A percentile compares a stretch with the other conserved stretches of the same genome.
phyloP scores from a whole-genome alignment of 805 yeast species.

The Teunomyces cretensis region DNA sequence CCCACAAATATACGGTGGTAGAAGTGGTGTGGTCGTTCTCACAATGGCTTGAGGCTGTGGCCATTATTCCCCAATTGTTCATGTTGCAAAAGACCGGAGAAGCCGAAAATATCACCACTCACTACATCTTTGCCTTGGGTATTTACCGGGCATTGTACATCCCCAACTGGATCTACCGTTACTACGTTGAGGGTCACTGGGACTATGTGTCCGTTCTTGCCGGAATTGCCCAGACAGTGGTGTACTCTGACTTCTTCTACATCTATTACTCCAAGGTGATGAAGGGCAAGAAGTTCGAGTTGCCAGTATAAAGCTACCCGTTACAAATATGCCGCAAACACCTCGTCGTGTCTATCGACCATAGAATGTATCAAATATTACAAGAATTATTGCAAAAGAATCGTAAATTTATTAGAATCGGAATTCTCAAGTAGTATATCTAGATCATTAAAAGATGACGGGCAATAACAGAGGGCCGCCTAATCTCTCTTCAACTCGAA shows the following conservation, averaged over 20 bases:
- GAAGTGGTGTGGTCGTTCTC: constrained; percentile 87
- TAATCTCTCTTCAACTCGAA: constrained; percentile 87
- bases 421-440: neutral
- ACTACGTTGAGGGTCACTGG: constrained; percentile 57
- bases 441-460: neutral
- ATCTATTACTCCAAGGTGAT: constrained; percentile 78
- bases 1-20: constrained; percentile 56
- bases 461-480: too few species aligned
- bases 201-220: constrained; percentile 74
- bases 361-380: too few species aligned
- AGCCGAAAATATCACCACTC: constrained; percentile 83
- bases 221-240: constrained; percentile 79
- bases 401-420: neutral
- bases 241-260: constrained; percentile 95
- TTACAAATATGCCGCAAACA: too few species aligned
- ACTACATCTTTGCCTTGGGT: constrained; percentile 93
- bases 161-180: constrained; percentile 94
- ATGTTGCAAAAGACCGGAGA: constrained; percentile 87
- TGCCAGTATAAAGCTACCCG: constrained; percentile 49
- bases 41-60: constrained; percentile 89
- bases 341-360: too few species aligned
- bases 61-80: constrained; percentile 89
- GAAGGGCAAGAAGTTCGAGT: constrained; percentile 71
- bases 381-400: too few species aligned
- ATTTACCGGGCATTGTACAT: constrained; percentile 84